A percentile compares a stretch with the other conserved stretches of the same genome.
phyloP scores from a whole-genome alignment of 177 flowering plant genomes.

The Vitis hybrid region DNA sequence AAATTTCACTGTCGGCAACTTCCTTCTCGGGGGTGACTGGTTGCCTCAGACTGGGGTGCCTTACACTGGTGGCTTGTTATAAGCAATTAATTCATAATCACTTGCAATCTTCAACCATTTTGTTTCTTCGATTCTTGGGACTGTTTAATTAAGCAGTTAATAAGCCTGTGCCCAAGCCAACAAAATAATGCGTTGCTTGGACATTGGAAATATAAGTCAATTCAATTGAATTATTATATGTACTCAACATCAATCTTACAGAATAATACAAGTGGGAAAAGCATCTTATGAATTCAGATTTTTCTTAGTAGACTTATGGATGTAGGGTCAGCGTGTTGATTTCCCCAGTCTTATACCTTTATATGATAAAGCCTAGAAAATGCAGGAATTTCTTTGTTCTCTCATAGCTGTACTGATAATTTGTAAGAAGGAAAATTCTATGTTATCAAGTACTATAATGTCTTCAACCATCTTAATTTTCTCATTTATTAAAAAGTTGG shows the following conservation, averaged over 20 bases:
- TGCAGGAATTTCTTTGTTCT: too few species aligned
- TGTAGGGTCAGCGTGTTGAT: too few species aligned
- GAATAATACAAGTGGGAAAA: background rate
- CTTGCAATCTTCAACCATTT: background rate
- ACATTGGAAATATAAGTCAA: background rate
- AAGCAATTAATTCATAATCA: background rate
- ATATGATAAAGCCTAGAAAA: too few species aligned
- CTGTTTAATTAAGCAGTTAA: background rate
- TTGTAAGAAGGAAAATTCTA: too few species aligned
- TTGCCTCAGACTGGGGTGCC: conserved; percentile 48
- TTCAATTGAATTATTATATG: background rate
- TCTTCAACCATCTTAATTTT: too few species aligned
- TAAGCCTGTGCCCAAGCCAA: background rate
- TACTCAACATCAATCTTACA: background rate
- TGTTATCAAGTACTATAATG: too few species aligned
- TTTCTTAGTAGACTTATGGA: too few species aligned
- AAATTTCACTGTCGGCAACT: conserved; percentile 46
- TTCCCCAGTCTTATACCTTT: too few species aligned
- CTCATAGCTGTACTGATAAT: too few species aligned
- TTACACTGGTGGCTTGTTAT: conserved; percentile 23
- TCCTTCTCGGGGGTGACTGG: conserved; percentile 49
- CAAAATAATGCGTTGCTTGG: too few species aligned
- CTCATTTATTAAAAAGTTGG: too few species aligned
- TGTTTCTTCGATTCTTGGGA: background rate
- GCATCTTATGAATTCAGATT: too few species aligned